Evolutionary conservation across 331 rosid genomes (phyloP).

Genomic region (Malus hybrid): DNA sequence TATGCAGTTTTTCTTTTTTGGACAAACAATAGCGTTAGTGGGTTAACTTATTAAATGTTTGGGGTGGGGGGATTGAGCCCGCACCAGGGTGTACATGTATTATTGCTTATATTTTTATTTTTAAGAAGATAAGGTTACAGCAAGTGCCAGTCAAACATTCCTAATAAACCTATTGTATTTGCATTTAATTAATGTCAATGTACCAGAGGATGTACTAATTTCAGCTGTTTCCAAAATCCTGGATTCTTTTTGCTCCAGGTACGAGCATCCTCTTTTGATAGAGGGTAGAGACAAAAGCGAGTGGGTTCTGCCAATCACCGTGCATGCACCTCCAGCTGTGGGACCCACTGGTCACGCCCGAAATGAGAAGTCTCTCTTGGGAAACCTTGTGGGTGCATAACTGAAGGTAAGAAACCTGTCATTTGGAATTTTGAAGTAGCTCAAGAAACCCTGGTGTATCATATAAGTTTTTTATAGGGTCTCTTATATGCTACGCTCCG

Average conservation of each 20-base stretch:
- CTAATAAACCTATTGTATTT: not conserved
- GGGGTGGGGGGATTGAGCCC: too few relatives aligned
- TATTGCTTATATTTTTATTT: too few relatives aligned
- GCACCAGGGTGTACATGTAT: too few relatives aligned
- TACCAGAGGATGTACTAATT: not conserved
- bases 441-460: not conserved
- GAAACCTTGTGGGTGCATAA: constrained; percentile 64
- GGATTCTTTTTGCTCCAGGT: constrained; percentile 42
- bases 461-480: too few relatives aligned
- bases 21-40: too few relatives aligned
- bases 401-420: constrained; percentile 38
- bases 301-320: constrained; percentile 91
- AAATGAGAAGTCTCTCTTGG: constrained; percentile 57
- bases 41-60: too few relatives aligned
- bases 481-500: not conserved
- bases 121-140: not conserved
- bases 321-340: constrained; percentile 71
- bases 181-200: not conserved
- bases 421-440: not conserved
- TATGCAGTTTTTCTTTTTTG: not conserved
- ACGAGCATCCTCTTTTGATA: constrained; percentile 84
- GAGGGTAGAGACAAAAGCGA: constrained; percentile 87
- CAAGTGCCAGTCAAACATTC: not conserved
- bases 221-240: not conserved
- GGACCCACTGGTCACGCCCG: constrained; percentile 43